Evolutionary conservation across 2,329 filamentous ascomycete genomes (phyloP), one percentile per base, ranked within the genome.

Genomic region (Gaeumannomyces tritici): DNA sequence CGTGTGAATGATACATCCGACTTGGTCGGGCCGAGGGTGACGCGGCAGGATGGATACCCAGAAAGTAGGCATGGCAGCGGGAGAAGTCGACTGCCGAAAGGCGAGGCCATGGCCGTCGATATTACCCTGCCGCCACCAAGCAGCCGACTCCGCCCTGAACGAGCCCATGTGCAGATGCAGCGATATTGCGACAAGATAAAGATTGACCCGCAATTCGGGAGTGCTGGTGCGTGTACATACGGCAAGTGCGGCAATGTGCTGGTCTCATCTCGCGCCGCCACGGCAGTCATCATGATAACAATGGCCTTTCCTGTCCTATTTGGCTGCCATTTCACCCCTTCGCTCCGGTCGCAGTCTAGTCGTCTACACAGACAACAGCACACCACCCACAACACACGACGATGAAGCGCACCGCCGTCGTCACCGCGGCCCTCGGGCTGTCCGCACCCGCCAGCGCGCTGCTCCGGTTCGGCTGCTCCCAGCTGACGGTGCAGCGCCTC

Each of bases 401-500:
- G 64, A 65, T 64, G 51, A 73, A 72, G 70, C 67, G 70, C 66
- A 63, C 64, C 47, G 68, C 67, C 31, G 59, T 55, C 4, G 57
- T 71, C 60, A 56, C 66, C 57, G 65, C 67, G 27, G 67, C 67
- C 65, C 60, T 69, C 6, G 71, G 71, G 66, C 69, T 73, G 13
- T 60, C 67, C 26, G 67, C 69, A 62, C 70, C 70, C 5, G 63
- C 69, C 11, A 65, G 60, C 33, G 72, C 72, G 2, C 65, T 74
- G 56, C 69, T 74, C 27, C 71, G 73, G 21, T 74, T 74, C 31
- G 72, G 85, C 70, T 83, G 80, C 69, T 81, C 81, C 54, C 75
- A 77, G 66, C 74, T 82, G 66, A 83, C 82, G 59, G 73, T 85
- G 63, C 69, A 75, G 64, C 73, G 75, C n/a, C 69, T 76, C 3